A percentile compares a stretch with the other conserved stretches of the same genome.
Evolutionary conservation across 768 basidiomycete genomes (phyloP).

Genomic region (Suillus plorans): DNA sequence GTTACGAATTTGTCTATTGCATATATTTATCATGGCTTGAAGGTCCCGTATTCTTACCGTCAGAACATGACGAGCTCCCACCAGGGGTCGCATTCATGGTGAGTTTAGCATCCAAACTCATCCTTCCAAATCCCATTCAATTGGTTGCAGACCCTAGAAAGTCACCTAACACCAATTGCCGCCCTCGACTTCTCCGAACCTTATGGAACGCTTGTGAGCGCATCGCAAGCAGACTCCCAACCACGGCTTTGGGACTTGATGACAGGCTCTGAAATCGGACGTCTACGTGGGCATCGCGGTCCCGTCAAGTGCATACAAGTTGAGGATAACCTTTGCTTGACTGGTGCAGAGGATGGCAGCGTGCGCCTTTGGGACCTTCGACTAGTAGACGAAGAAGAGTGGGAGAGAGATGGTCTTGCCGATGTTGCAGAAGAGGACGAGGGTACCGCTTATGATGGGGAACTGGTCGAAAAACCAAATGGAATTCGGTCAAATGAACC

Average conservation of each 20-base stretch:
- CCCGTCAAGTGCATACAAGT: conserved; percentile 90
- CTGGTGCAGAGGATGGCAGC: conserved; percentile 85
- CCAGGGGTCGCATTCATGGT: conserved; percentile 97
- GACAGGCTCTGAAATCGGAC: conserved; percentile 82
- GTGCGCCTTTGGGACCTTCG: conserved; percentile 91
- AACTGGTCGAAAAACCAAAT: conserved; percentile 38
- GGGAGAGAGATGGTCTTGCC: conserved; percentile 51
- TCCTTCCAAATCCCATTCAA: not conserved
- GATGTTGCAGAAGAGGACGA: conserved; percentile 69
- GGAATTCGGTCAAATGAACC: conserved; percentile 40
- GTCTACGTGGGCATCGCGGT: conserved; percentile 78
- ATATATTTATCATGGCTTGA: conserved; percentile 11
- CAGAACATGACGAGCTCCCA: conserved; percentile 95
- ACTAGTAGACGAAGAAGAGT: conserved; percentile 75
- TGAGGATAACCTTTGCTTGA: conserved; percentile 87
- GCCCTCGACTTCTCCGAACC: conserved; percentile 96
- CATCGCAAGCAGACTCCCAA: conserved; percentile 81
- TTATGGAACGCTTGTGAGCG: conserved; percentile 89
- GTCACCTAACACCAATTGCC: conserved; percentile 78
- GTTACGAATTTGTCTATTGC: not conserved
- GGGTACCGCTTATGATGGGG: conserved; percentile 30
- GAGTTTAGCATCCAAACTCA: conserved; percentile 14
- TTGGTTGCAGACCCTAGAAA: conserved; percentile 65
- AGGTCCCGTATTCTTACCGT: conserved; percentile 96
- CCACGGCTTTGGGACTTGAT: conserved; percentile 96